Conservation (phyloP, 2,329 filamentous ascomycete genomes). For the Alternaria alternata region DNA sequence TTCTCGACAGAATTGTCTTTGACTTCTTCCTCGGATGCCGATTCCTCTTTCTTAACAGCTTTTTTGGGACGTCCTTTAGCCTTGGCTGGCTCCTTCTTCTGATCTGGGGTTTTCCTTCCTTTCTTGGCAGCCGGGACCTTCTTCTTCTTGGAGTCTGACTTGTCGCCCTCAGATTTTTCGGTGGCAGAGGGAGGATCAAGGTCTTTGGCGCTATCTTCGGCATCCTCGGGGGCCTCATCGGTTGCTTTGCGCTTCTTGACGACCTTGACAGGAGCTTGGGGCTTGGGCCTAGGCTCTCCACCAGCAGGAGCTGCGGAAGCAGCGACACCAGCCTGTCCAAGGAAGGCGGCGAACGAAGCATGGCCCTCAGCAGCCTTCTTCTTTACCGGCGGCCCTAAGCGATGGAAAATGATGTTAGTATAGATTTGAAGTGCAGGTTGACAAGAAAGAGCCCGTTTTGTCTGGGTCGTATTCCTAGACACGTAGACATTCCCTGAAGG, state of each 20-base stretch:
- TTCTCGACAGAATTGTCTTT: constrained; percentile 3
- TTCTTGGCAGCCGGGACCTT: constrained; percentile 25
- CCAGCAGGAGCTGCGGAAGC: constrained; percentile 6
- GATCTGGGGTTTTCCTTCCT: constrained; percentile 5
- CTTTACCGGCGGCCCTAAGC: constrained; percentile 36
- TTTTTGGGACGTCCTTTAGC: constrained; percentile 25
- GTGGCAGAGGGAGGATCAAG: constrained; percentile 32
- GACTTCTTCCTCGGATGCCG: constrained; percentile 11
- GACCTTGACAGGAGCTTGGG: background rate
- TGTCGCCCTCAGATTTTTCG: constrained; percentile 14
- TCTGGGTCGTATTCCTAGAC: too few species aligned
- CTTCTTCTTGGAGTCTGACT: constrained; percentile 19
- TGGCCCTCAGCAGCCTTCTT: constrained; percentile 38
- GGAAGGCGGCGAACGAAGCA: constrained; percentile 34
- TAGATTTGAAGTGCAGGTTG: background rate
- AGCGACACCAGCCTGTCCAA: constrained; percentile 16
- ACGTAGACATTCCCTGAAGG: too few species aligned
- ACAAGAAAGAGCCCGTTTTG: background rate
- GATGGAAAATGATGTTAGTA: background rate
- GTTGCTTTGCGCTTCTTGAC: constrained; percentile 36
- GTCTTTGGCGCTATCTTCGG: constrained; percentile 15
- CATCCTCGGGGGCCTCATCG: constrained; percentile 12
- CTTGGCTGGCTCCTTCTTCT: background rate
- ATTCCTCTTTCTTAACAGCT: constrained; percentile 34
- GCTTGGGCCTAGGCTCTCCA: constrained; percentile 20